phyloP scores from a whole-genome alignment of 1,284 basidiomycete species.

The Fomitopsis palustris region DNA sequence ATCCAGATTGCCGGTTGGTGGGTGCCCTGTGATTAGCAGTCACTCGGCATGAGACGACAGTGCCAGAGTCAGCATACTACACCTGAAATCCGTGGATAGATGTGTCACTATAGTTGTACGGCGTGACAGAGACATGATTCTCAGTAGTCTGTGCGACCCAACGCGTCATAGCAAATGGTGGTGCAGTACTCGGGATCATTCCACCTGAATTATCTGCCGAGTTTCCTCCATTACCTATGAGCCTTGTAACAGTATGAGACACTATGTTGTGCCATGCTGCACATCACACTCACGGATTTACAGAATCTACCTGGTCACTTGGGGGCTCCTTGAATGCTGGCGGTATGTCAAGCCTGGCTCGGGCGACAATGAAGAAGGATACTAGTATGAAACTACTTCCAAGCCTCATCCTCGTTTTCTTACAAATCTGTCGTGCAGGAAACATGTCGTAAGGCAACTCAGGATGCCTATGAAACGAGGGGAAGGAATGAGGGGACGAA shows the following conservation, averaged over 20 bases:
- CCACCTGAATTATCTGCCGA: conserved; percentile 69
- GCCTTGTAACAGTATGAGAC: conserved; percentile 23
- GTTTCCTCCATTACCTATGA: conserved; percentile 72
- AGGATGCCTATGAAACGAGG: background rate
- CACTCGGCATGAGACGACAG: background rate
- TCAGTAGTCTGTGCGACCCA: conserved; percentile 73
- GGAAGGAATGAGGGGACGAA: background rate
- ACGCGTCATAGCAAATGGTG: conserved; percentile 79
- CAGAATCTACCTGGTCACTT: conserved; percentile 3
- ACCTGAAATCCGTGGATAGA: conserved; percentile 67
- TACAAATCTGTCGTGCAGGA: too few species aligned
- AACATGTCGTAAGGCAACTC: too few species aligned
- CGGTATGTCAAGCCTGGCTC: background rate
- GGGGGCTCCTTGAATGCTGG: conserved; percentile 5
- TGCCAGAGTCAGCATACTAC: background rate
- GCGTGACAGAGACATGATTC: conserved; percentile 74
- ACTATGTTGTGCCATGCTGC: background rate
- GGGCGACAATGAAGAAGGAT: background rate
- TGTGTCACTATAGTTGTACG: conserved; percentile 70
- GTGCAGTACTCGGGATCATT: conserved; percentile 67
- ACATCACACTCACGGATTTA: conserved; percentile 5
- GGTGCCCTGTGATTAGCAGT: conserved; percentile 43
- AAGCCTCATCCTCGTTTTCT: too few species aligned
- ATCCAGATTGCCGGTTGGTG: conserved; percentile 91
- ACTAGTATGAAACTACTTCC: too few species aligned